Percentiles rank a stretch among this genome's conserved stretches.
These are phyloP conservation scores for Nitzschia sp. DNA, from an alignment of 108 stramenopile genomes.

Conservation along the genomic window DNA sequence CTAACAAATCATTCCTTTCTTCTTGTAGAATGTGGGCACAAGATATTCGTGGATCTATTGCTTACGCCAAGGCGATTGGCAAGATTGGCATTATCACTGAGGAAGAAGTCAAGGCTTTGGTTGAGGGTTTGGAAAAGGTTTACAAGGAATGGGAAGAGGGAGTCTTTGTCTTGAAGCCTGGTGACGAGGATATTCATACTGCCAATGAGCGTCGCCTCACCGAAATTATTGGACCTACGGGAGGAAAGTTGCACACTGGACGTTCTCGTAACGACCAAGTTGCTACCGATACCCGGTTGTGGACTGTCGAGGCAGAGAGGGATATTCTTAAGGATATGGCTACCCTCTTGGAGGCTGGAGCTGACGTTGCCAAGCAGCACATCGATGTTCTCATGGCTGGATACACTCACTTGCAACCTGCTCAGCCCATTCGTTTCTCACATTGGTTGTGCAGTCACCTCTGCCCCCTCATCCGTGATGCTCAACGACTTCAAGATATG, in stretches of 20 bases:
- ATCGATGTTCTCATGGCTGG: slow-evolving; percentile 97
- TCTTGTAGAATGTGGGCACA: slow-evolving; percentile 88
- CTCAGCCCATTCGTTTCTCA: slow-evolving; percentile 94
- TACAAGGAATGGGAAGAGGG: slow-evolving; percentile 89
- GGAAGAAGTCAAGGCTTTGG: slow-evolving; percentile 71
- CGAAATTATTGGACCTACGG: slow-evolving; percentile 91
- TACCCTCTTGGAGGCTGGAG: slow-evolving; percentile 67
- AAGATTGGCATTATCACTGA: slow-evolving; percentile 87
- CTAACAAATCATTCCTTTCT: background rate
- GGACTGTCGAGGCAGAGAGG: slow-evolving; percentile 85
- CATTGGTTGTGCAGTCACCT: slow-evolving; percentile 98
- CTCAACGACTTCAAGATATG: slow-evolving; percentile 86
- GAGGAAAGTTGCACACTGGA: slow-evolving; percentile 97
- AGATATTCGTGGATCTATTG: slow-evolving; percentile 92
- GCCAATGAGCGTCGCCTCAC: slow-evolving; percentile 98
- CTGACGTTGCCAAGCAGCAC: slow-evolving; percentile 75
- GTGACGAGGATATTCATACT: slow-evolving; percentile 99
- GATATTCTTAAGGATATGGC: slow-evolving; percentile 78
- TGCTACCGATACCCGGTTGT: slow-evolving; percentile 96
- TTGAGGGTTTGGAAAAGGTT: slow-evolving; percentile 82
- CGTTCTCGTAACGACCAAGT: slow-evolving; percentile 97
- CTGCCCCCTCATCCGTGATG: slow-evolving; percentile 89
- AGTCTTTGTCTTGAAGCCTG: slow-evolving; percentile 81
- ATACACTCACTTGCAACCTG: slow-evolving; percentile 99
- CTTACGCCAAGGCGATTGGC: slow-evolving; percentile 92